Base-by-base conservation (phyloP, 352 stramenopile species). In the Globisporangium abappressorium region DNA sequence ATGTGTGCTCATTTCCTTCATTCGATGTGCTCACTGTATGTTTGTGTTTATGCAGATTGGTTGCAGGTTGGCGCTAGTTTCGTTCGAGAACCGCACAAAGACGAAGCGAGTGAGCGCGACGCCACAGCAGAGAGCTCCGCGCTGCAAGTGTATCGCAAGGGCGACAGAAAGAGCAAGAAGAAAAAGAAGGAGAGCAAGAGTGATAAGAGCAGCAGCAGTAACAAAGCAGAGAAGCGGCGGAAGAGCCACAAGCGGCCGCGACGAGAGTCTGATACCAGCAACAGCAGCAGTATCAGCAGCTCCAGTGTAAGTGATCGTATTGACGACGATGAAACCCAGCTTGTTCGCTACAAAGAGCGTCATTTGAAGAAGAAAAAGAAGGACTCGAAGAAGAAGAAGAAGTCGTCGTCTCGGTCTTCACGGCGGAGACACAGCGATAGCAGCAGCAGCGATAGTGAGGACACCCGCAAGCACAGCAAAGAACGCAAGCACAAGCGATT, bases 101-200 rank as follows among this genome's bases (percentile, higher is more conserved):
- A 61, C 11, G 28, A 20, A 51, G 11, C 6, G 6, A n/a, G 9
- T 12, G 43, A 51, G 38, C 38, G 38, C 18, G 18, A 51, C 28
- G 55, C 36, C 11, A 8, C 18, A 15, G 30, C 55, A 5, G 62
- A 66, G n/a, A 66, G 62, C 49, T 66, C 22, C 9, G 53, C 63
- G 12, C 54, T 68, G 53, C 63, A 57, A 46, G 26, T 68, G 28
- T 61, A 71, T 65, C 61, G 62, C 63, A 5, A 61, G 55, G 46
- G 66, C 65, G 61, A 80, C 79, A 91, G 85, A 71, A 65, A 55
- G 26, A 54, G 18, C 57, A 70, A 78, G 63, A 78, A 85, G 46
- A 80, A 82, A 70, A 78, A 78, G 49, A 84, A 86, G 70, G 84
- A 82, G 69, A 62, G 71, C 41, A 92, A 88, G 69, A 89, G 85